Percentiles rank a stretch among this genome's conserved stretches.
Evolutionary conservation across 106 monocot genomes (phyloP).

Genomic region (Amphibolis antarctica): DNA sequence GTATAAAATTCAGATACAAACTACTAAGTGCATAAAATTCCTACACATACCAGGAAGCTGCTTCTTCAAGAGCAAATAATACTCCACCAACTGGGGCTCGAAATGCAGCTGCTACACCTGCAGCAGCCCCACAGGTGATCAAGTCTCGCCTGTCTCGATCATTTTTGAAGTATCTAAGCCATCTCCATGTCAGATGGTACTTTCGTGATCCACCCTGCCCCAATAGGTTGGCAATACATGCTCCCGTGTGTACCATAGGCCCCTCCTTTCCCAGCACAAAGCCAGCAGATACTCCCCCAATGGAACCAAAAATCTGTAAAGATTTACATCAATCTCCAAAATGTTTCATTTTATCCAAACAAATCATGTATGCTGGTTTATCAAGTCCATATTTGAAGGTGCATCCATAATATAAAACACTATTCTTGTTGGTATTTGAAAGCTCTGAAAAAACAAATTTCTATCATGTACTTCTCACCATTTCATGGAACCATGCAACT

Average conservation of each 20-base stretch:
- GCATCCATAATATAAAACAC: no score
- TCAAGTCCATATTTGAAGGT: no score
- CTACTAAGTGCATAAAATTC: no score
- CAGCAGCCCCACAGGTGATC: conserved; percentile 92
- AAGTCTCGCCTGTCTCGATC: conserved; percentile 85
- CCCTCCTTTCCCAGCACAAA: conserved; percentile 95
- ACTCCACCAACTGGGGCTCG: conserved; percentile 98
- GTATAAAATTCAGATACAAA: no score
- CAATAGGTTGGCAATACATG: conserved; percentile 81
- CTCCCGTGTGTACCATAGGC: conserved; percentile 98
- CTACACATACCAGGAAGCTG: conserved; percentile 69
- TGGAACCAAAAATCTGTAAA: conserved; percentile 85
- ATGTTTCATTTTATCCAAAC: no score
- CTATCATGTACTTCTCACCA: no score
- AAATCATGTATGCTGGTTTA: no score
- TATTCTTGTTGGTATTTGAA: no score
- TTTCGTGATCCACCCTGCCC: conserved; percentile 95
- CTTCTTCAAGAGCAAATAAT: conserved; percentile 96
- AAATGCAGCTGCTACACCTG: conserved; percentile 94
- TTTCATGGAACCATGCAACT: no score
- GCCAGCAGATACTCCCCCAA: conserved; percentile 81
- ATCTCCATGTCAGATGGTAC: conserved; percentile 88
- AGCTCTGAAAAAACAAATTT: no score
- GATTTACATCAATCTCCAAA: neutral
- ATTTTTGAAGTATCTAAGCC: conserved; percentile 94